phyloP scores from a whole-genome alignment of 306 rosid species.

The Parietaria judaica region DNA sequence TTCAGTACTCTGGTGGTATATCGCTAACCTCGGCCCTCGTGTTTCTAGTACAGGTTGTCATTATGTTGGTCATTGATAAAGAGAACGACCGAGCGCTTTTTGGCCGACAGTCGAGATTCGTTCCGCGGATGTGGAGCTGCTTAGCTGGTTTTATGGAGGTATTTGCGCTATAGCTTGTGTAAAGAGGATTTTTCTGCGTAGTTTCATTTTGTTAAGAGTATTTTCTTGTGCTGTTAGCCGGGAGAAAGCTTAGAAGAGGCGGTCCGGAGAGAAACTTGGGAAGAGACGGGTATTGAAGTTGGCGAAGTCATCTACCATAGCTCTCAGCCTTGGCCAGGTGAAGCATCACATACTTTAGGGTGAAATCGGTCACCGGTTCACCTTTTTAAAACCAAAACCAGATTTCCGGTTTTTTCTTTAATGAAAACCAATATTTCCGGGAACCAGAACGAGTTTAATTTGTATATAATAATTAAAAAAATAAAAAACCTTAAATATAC shows the following conservation, averaged over 20 bases:
- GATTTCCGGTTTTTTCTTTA: too few relatives aligned
- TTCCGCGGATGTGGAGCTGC: constrained; percentile 73
- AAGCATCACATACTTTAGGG: too few relatives aligned
- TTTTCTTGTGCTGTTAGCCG: constrained; percentile 42
- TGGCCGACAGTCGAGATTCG: constrained; percentile 48
- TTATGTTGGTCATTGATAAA: constrained; percentile 82
- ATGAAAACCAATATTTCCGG: too few relatives aligned
- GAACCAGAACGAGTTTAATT: too few relatives aligned
- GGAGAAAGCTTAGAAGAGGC: constrained; percentile 99
- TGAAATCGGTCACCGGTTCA: too few relatives aligned
- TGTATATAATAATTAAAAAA: too few relatives aligned
- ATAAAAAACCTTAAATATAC: too few relatives aligned
- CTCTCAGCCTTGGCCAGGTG: constrained; percentile 99
- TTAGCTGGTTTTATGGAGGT: constrained; percentile 90
- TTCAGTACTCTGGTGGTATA: constrained; percentile 1
- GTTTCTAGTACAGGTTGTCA: constrained; percentile 54
- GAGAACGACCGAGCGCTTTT: constrained; percentile 70
- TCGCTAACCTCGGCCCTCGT: constrained; percentile 10
- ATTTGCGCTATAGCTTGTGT: background rate
- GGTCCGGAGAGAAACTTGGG: constrained; percentile 94
- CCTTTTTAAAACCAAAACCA: too few relatives aligned
- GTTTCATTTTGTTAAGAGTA: background rate
- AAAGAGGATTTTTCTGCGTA: background rate
- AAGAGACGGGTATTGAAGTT: constrained; percentile 92
- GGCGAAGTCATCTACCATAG: constrained; percentile 86